Conservation (phyloP, 345 rosid species). For the Rhodomyrtus tomentosa region DNA sequence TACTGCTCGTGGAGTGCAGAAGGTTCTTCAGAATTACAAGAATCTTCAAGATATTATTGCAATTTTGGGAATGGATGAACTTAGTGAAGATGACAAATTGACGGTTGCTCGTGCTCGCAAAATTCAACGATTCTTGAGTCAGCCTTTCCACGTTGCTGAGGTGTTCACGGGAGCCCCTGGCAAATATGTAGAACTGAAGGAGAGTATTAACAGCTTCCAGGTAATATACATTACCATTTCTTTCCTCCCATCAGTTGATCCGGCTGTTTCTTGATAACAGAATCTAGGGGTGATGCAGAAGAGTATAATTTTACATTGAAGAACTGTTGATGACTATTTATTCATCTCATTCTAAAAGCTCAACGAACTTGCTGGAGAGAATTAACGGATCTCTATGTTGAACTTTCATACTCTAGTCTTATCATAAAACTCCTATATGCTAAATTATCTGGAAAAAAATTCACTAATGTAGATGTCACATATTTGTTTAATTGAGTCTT, state of each 20-base stretch:
- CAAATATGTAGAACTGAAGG: conserved; percentile 92
- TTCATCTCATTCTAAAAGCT: not conserved
- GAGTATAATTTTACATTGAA: not conserved
- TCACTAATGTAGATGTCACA: not conserved
- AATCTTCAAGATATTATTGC: conserved; percentile 99
- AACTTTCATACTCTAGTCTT: not conserved
- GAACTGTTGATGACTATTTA: not conserved
- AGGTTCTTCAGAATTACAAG: conserved; percentile 97
- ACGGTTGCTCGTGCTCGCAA: conserved; percentile 98
- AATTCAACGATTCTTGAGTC: conserved; percentile 93
- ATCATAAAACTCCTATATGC: not conserved
- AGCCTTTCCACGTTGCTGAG: conserved; percentile 99
- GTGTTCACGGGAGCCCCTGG: conserved; percentile 99
- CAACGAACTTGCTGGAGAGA: not conserved
- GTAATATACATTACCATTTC: conserved; percentile 9
- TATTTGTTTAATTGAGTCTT: not conserved
- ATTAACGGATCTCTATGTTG: not conserved
- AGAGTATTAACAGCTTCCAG: conserved; percentile 91
- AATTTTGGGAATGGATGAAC: conserved; percentile 99
- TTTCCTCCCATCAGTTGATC: not conserved
- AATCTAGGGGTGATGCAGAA: not conserved
- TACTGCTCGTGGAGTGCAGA: conserved; percentile 98
- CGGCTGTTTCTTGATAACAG: not conserved
- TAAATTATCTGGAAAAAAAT: not conserved
- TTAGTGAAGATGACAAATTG: conserved; percentile 97